Conservation (phyloP, 1,139 yeast genomes). For the Yamadazyma diddensiae region DNA sequence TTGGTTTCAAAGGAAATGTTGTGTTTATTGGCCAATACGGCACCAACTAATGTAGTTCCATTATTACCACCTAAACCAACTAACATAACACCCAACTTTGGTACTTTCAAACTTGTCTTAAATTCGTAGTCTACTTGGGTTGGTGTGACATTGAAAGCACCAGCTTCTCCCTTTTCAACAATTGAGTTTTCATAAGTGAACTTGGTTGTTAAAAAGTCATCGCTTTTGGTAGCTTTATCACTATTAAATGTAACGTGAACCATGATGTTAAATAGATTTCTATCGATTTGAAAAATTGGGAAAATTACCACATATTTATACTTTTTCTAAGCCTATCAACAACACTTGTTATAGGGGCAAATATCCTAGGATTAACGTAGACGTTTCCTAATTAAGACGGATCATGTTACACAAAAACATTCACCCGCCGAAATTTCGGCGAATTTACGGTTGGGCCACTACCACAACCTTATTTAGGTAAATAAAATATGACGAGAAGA, state of each 20-base stretch:
- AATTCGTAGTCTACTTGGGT: conserved; percentile 74
- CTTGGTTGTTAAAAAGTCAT: conserved; percentile 59
- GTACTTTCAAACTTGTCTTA: conserved; percentile 77
- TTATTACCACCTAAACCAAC: conserved; percentile 98
- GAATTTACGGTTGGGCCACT: no score
- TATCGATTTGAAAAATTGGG: conserved; percentile 3
- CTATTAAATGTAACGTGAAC: conserved; percentile 54
- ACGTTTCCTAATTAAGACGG: neutral
- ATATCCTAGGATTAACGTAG: neutral
- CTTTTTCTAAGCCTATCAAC: conserved; percentile 1
- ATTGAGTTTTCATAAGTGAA: conserved; percentile 48
- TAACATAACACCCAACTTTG: conserved; percentile 84
- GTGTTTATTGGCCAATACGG: conserved; percentile 82
- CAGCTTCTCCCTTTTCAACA: conserved; percentile 46
- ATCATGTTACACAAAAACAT: conserved; percentile 5
- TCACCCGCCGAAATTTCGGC: conserved; percentile 21
- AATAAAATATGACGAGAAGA: no score
- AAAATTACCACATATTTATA: conserved; percentile 11
- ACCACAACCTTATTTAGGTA: no score
- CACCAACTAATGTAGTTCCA: conserved; percentile 87
- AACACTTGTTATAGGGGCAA: neutral
- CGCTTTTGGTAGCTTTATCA: conserved; percentile 57
- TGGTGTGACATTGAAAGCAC: conserved; percentile 67
- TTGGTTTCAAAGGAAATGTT: conserved; percentile 77
- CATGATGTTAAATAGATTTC: conserved; percentile 10